Base-by-base conservation (phyloP, 1,284 basidiomycete genomes). In the Bondarzewia mesenterica region DNA sequence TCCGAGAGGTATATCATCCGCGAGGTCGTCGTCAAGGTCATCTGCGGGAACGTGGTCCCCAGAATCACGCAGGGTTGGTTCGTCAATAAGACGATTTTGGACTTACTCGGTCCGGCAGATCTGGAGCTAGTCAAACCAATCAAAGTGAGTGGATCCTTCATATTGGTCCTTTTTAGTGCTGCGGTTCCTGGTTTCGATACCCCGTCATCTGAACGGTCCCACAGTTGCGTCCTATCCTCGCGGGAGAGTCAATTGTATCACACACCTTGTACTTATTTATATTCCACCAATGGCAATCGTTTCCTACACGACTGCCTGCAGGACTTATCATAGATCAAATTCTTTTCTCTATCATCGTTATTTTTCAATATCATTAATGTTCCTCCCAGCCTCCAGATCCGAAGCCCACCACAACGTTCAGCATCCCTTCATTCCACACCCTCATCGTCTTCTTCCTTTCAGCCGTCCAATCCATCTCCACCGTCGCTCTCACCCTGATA, bases 61-160 rank as follows among this genome's bases (percentile, higher is more conserved):
- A 79, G 75, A 53, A 62, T 91, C 36, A 76, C 79, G 5, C 84
- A 91, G 59, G 87, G 89, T 1, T 90, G 87, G 87, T 91, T 90
- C 60, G 74, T 91, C 36, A 76, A 90, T 45, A 80, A 74, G 59
- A 59, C 72, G 5, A 71, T 86, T 7, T 66, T 89, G 27, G 78
- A 82, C 57, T 63, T 80, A 7, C 61, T 91, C 22, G 80, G 75
- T 22, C 67, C 72, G 16, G 56, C 64, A 46, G 69, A 66, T 23
- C 62, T 61, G 27, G 10, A 2, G 52, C 53, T 27, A 56, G 50
- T 43, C 60, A 39, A 21, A 32, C 36, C 44, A 38, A 18, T 50
- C 42, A 44, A 36, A 26, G 52, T 55, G n/a, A n/a, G n/a, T n/a
- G n/a, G n/a, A n/a, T n/a, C n/a, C n/a, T n/a, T n/a, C n/a, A n/a